Evolutionary conservation across 75 land plant genomes (phyloP).

Genomic region (Selaginella moellendorffii): DNA sequence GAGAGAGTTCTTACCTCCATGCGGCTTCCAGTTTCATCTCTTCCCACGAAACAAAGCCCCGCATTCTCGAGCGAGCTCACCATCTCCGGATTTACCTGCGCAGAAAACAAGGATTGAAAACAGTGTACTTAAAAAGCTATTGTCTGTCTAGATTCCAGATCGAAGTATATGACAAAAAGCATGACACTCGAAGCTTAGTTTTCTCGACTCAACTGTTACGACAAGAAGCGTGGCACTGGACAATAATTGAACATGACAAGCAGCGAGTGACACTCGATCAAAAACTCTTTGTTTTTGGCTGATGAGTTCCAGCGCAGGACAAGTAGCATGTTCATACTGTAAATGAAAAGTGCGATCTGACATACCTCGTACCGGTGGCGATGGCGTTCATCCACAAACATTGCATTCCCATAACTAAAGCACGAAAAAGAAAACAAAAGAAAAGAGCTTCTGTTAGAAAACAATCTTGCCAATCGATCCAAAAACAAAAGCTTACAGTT

Average conservation of each 20-base stretch:
- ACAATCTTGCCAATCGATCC: too few relatives aligned
- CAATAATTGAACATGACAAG: too few relatives aligned
- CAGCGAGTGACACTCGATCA: not conserved
- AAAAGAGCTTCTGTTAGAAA: not conserved
- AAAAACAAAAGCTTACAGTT: slow-evolving; percentile 40
- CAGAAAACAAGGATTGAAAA: not conserved
- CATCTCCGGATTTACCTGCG: slow-evolving; percentile 77
- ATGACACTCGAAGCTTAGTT: too few relatives aligned
- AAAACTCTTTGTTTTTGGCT: not conserved
- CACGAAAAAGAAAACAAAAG: not conserved
- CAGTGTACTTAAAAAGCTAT: too few relatives aligned
- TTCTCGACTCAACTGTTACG: too few relatives aligned
- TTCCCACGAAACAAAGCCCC: slow-evolving; percentile 72
- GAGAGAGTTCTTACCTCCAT: slow-evolving; percentile 51
- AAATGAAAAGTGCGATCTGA: too few relatives aligned
- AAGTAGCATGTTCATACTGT: not conserved
- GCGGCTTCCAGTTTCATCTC: slow-evolving; percentile 68
- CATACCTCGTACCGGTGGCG: slow-evolving; percentile 91
- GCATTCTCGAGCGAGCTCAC: slow-evolving; percentile 47
- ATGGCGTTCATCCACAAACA: slow-evolving; percentile 77
- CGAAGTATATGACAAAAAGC: too few relatives aligned
- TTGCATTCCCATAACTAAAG: slow-evolving; percentile 37
- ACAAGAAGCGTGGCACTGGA: too few relatives aligned
- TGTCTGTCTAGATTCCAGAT: too few relatives aligned
- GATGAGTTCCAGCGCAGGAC: too few relatives aligned